Evolutionary conservation across 1,139 yeast species (phyloP).

Genomic region (Yamadazyma buinensis): DNA sequence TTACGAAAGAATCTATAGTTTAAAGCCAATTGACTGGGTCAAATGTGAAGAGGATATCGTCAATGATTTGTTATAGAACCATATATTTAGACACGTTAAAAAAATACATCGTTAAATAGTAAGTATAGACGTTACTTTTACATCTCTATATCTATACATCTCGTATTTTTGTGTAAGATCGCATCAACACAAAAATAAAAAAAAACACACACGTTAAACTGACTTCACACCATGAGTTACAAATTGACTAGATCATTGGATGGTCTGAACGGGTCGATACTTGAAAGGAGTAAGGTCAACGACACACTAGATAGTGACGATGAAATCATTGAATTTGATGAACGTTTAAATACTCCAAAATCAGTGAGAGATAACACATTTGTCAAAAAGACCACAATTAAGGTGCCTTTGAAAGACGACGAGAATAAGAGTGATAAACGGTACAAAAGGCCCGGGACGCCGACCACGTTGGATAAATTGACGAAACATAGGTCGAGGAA

Average conservation of each 20-base stretch:
- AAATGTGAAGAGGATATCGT: conserved; percentile 53
- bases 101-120: no score
- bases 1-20: conserved; percentile 67
- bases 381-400: conserved; percentile 15
- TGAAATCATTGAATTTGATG: conserved; percentile 22
- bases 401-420: conserved; percentile 18
- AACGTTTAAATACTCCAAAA: conserved; percentile 20
- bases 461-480: conserved; percentile 7
- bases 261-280: not conserved
- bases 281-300: conserved; percentile 1
- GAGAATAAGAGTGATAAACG: conserved; percentile 1
- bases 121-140: no score
- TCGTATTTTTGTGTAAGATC: no score
- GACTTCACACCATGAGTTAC: conserved; percentile 1
- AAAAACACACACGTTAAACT: not conserved
- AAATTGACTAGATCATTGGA: conserved; percentile 1
- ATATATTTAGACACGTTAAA: no score
- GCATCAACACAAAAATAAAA: not conserved
- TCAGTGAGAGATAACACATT: conserved; percentile 8
- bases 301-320: conserved; percentile 6
- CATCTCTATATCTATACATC: no score
- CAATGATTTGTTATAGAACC: conserved; percentile 35
- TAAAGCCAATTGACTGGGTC: conserved; percentile 45
- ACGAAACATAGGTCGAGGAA: conserved; percentile 13
- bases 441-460: conserved; percentile 10